phyloP scores from a whole-genome alignment of 2,329 filamentous ascomycete species.

The Gyromitra esculenta region DNA sequence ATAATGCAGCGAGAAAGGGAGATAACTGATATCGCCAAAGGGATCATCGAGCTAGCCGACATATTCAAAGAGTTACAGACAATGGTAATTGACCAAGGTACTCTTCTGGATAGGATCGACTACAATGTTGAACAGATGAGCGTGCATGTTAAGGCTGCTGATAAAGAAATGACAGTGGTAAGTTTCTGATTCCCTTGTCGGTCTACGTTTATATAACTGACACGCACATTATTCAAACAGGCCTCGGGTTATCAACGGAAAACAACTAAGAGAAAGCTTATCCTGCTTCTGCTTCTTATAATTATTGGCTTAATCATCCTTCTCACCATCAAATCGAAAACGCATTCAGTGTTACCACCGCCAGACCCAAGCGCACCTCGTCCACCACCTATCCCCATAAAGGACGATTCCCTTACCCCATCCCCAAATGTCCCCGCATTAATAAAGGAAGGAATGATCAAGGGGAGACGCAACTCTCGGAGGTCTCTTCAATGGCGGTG shows the following conservation, averaged over 20 bases:
- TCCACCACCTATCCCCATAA: slow-evolving; percentile 44
- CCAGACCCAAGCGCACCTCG: slow-evolving; percentile 40
- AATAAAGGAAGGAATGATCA: slow-evolving; percentile 5
- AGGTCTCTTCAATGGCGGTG: neutral
- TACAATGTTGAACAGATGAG: slow-evolving; percentile 98
- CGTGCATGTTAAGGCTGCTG: slow-evolving; percentile 89
- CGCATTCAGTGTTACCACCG: slow-evolving; percentile 8
- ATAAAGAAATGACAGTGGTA: slow-evolving; percentile 86
- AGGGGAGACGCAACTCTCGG: neutral
- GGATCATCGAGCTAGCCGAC: slow-evolving; percentile 95
- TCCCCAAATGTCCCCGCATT: neutral
- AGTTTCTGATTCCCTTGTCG: slow-evolving; percentile 52
- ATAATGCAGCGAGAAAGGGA: slow-evolving; percentile 94
- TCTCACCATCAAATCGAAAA: slow-evolving; percentile 77
- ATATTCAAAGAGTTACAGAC: slow-evolving; percentile 95
- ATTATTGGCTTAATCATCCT: slow-evolving; percentile 88
- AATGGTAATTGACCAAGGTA: slow-evolving; percentile 94
- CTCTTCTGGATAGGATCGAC: slow-evolving; percentile 92
- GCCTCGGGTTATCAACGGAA: slow-evolving; percentile 88
- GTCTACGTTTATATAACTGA: neutral
- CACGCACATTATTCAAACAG: slow-evolving; percentile 55
- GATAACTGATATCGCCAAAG: slow-evolving; percentile 97
- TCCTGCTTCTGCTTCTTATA: slow-evolving; percentile 84
- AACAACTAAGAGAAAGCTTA: slow-evolving; percentile 89
- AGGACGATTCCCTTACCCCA: slow-evolving; percentile 32